A percentile compares a stretch with the other conserved stretches of the same genome.
These are phyloP conservation scores for Paramyrothecium sp. DNA, from an alignment of 2,329 filamentous ascomycete species.

Conservation along the genomic window DNA sequence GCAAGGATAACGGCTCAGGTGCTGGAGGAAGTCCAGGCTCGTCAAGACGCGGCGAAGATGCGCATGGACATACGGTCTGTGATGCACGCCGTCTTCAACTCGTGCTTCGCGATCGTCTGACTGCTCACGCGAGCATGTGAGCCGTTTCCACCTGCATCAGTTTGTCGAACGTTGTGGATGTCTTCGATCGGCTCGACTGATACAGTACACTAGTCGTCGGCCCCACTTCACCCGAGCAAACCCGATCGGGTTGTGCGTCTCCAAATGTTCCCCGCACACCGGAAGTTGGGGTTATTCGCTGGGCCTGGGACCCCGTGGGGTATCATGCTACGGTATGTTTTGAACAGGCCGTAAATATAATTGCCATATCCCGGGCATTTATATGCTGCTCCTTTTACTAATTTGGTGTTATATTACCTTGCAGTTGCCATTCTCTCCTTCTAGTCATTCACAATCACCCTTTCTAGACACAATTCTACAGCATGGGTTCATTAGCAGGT, in stretches of 20 bases:
- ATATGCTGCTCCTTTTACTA: too few relatives aligned
- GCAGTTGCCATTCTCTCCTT: too few relatives aligned
- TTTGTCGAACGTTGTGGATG: too few relatives aligned
- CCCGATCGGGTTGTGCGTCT: not conserved
- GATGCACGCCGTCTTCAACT: constrained; percentile 48
- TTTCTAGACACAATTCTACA: constrained; percentile 6
- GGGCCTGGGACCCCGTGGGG: not conserved
- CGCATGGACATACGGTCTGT: constrained; percentile 43
- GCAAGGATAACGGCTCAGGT: constrained; percentile 44
- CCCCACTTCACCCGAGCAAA: too few relatives aligned
- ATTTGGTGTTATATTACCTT: not conserved
- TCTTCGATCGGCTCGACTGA: too few relatives aligned
- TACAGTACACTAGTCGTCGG: too few relatives aligned
- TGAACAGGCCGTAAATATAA: not conserved
- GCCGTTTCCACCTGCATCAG: too few relatives aligned
- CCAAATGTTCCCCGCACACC: not conserved
- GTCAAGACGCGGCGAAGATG: constrained; percentile 37
- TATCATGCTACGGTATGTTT: constrained; percentile 5
- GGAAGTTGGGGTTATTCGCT: not conserved
- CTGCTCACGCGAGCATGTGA: too few relatives aligned
- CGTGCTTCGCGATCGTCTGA: constrained; percentile 49
- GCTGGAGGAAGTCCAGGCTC: constrained; percentile 41
- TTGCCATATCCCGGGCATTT: not conserved
- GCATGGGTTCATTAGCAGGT: constrained; percentile 24
- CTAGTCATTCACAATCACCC: not conserved